Evolutionary conservation across 306 rosid genomes (phyloP).

Genomic region (Quercus gilva): DNA sequence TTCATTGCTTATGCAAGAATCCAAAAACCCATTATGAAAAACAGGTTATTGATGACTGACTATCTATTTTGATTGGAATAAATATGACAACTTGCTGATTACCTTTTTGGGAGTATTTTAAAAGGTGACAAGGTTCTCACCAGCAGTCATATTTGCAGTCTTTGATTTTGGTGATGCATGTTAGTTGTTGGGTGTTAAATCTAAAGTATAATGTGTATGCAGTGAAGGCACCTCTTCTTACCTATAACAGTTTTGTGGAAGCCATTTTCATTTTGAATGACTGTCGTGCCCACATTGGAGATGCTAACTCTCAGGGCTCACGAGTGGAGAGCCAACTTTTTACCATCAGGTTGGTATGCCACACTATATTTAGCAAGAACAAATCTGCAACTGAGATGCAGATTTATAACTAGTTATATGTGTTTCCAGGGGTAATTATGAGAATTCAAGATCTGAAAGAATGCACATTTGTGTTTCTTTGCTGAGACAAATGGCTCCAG

Average conservation of each 20-base stretch:
- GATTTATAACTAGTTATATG: slow-evolving; percentile 10
- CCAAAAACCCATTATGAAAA: too few species aligned
- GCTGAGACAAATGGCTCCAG: slow-evolving; percentile 92
- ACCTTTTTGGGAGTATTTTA: slow-evolving; percentile 78
- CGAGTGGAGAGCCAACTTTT: slow-evolving; percentile 57
- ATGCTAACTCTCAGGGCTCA: slow-evolving; percentile 50
- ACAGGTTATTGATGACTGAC: too few species aligned
- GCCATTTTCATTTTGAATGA: slow-evolving; percentile 87
- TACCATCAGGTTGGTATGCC: too few species aligned
- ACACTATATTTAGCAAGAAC: slow-evolving; percentile 8
- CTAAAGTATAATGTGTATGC: slow-evolving; percentile 19
- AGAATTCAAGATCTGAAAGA: slow-evolving; percentile 74
- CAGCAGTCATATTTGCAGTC: slow-evolving; percentile 21
- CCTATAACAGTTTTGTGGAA: slow-evolving; percentile 88
- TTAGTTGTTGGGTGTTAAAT: slow-evolving; percentile 19
- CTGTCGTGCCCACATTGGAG: slow-evolving; percentile 69
- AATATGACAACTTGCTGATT: slow-evolving; percentile 65
- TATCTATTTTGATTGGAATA: too few species aligned
- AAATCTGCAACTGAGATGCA: slow-evolving; percentile 5
- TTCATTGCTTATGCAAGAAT: too few species aligned
- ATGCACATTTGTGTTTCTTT: slow-evolving; percentile 82
- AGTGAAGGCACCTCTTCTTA: slow-evolving; percentile 91
- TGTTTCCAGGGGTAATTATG: slow-evolving; percentile 71
- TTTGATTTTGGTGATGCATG: background rate
- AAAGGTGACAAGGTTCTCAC: slow-evolving; percentile 56